Conservation (phyloP, 345 rosid species). For the Cochlearia excelsa region DNA sequence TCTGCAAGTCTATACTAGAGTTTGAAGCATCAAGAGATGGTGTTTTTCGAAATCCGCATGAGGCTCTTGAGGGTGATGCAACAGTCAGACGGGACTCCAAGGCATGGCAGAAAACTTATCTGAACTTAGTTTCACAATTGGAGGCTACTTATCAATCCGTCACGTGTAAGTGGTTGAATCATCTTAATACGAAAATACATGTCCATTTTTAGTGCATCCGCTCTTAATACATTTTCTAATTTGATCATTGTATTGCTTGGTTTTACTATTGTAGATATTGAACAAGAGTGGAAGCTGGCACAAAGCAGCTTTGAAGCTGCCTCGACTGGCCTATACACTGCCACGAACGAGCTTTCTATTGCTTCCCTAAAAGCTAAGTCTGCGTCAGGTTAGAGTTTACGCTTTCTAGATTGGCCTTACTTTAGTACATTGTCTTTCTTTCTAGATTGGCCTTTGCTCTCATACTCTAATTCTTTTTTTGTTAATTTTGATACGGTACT, state of each 20-base stretch:
- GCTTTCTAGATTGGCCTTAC: slow-evolving; percentile 10
- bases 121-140: slow-evolving; percentile 61
- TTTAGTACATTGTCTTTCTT: slow-evolving; percentile 6
- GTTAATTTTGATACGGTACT: slow-evolving; percentile 9
- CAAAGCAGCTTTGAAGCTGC: slow-evolving; percentile 84
- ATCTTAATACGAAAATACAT: slow-evolving; percentile 5
- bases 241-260: slow-evolving; percentile 17
- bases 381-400: slow-evolving; percentile 60
- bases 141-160: slow-evolving; percentile 76
- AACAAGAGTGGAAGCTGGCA: slow-evolving; percentile 82
- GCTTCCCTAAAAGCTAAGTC: slow-evolving; percentile 80
- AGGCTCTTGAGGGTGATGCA: slow-evolving; percentile 50
- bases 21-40: slow-evolving; percentile 93
- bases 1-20: slow-evolving; percentile 75
- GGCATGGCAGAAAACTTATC: slow-evolving; percentile 77
- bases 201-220: slow-evolving; percentile 7
- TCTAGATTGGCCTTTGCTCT: neutral
- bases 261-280: slow-evolving; percentile 48
- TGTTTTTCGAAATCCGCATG: slow-evolving; percentile 54
- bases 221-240: slow-evolving; percentile 10
- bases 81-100: slow-evolving; percentile 51
- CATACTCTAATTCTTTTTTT: slow-evolving; percentile 6
- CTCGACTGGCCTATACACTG: slow-evolving; percentile 64
- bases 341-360: slow-evolving; percentile 64
- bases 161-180: slow-evolving; percentile 52